phyloP scores from a whole-genome alignment of 495 filamentous ascomycete genomes.

The Xylaria palmicola region DNA sequence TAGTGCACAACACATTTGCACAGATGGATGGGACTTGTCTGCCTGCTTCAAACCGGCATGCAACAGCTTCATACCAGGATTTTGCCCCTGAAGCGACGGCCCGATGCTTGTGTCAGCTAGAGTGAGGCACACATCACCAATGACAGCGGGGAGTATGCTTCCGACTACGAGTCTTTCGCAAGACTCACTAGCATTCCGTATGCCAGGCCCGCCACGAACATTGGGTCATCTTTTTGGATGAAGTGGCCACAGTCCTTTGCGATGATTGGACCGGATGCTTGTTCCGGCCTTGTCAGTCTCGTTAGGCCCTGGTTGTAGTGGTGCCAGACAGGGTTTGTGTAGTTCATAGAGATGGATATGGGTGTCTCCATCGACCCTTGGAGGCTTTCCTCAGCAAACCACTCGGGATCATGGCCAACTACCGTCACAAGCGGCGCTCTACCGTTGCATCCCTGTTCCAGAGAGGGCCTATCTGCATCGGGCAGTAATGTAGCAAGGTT shows the following conservation, averaged over 20 bases:
- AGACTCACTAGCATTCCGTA: slow-evolving; percentile 32
- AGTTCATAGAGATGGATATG: slow-evolving; percentile 46
- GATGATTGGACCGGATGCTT: slow-evolving; percentile 47
- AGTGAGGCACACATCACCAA: background rate
- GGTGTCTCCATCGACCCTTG: slow-evolving; percentile 36
- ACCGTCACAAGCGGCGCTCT: slow-evolving; percentile 50
- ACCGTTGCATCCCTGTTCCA: slow-evolving; percentile 38
- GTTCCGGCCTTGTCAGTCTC: slow-evolving; percentile 41
- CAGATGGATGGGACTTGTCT: background rate
- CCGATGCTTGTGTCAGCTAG: background rate
- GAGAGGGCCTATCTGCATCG: slow-evolving; percentile 42
- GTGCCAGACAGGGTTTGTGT: slow-evolving; percentile 56
- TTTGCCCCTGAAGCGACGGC: background rate
- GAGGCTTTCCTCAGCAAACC: slow-evolving; percentile 54
- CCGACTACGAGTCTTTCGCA: background rate
- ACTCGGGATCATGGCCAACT: slow-evolving; percentile 60
- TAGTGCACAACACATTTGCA: background rate
- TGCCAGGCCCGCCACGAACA: slow-evolving; percentile 54
- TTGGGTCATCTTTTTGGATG: slow-evolving; percentile 60
- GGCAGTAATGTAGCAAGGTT: slow-evolving; percentile 53
- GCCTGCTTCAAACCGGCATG: background rate
- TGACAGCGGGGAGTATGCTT: background rate
- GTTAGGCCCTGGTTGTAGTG: slow-evolving; percentile 57
- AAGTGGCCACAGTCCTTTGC: slow-evolving; percentile 61
- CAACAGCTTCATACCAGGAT: background rate